These are phyloP conservation scores for Cystobasidium sp. DNA, from an alignment of 1,284 basidiomycete species.

Conservation along the genomic window DNA sequence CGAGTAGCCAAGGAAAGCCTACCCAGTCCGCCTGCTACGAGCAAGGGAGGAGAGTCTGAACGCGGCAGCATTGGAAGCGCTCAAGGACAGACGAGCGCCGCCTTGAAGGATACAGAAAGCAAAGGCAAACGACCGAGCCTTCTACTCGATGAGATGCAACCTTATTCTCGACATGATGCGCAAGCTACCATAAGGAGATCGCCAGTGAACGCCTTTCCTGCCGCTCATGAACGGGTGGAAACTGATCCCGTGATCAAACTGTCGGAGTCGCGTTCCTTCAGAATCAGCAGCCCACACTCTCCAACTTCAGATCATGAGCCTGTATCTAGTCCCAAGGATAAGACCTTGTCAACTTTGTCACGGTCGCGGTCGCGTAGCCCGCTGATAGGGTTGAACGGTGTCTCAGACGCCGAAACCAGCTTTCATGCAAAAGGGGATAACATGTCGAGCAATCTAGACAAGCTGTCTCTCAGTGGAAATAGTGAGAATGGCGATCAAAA, in stretches of 20 bases:
- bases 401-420: not conserved
- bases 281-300: no score
- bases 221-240: not conserved
- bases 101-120: not conserved
- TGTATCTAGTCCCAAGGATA: no score
- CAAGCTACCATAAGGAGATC: constrained; percentile 5
- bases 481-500: not conserved
- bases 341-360: not conserved
- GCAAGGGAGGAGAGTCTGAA: constrained; percentile 37
- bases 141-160: constrained; percentile 13
- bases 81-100: not conserved
- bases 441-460: no score
- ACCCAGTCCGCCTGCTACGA: constrained; percentile 38
- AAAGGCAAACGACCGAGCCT: not conserved
- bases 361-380: constrained; percentile 11
- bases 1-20: constrained; percentile 39
- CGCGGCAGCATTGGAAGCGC: constrained; percentile 40
- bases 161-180: not conserved
- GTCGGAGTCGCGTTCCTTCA: no score
- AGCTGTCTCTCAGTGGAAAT: no score
- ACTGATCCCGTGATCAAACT: not conserved
- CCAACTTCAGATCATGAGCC: no score
- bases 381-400: no score
- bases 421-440: no score
- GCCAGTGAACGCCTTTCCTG: not conserved